Conservation (phyloP, 768 basidiomycete genomes). For the Harrya chromipes region DNA sequence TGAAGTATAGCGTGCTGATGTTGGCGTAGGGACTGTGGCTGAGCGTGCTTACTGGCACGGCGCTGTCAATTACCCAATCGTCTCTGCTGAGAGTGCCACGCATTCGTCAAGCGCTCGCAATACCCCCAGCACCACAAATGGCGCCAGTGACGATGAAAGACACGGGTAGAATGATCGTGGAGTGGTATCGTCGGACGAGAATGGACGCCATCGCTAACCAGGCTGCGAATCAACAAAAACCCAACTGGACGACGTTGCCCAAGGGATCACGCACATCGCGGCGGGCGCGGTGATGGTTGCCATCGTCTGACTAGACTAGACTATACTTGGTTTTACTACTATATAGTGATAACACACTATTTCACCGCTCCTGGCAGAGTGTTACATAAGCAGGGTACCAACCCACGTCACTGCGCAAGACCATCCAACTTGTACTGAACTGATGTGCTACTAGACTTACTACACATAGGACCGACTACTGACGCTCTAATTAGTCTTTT, state of each 20-base stretch:
- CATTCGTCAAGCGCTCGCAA: constrained; percentile 38
- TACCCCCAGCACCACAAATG: constrained; percentile 23
- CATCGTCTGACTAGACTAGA: constrained; percentile 1
- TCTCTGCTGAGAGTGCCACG: constrained; percentile 39
- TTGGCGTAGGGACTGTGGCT: constrained; percentile 50
- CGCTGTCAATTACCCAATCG: constrained; percentile 46
- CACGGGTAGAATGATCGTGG: constrained; percentile 16
- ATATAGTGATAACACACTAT: no score
- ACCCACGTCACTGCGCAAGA: no score
- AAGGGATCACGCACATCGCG: constrained; percentile 12
- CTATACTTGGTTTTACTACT: not conserved
- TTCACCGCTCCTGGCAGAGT: not conserved
- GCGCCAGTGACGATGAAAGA: constrained; percentile 30
- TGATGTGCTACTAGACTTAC: constrained; percentile 11
- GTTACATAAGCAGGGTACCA: constrained; percentile 17
- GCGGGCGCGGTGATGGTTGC: constrained; percentile 2
- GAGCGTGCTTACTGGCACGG: constrained; percentile 53
- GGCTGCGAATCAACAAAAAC: constrained; percentile 11
- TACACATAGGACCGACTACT: no score
- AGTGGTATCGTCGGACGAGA: constrained; percentile 15
- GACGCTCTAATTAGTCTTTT: not conserved
- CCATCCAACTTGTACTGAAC: not conserved
- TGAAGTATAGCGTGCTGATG: not conserved
- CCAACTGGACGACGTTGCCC: constrained; percentile 23
- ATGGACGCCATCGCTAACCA: constrained; percentile 2